A percentile compares a stretch with the other conserved stretches of the same genome.
These are phyloP conservation scores for Picochlorum sp. DNA, from an alignment of 139 green algal genomes.

Conservation along the genomic window DNA sequence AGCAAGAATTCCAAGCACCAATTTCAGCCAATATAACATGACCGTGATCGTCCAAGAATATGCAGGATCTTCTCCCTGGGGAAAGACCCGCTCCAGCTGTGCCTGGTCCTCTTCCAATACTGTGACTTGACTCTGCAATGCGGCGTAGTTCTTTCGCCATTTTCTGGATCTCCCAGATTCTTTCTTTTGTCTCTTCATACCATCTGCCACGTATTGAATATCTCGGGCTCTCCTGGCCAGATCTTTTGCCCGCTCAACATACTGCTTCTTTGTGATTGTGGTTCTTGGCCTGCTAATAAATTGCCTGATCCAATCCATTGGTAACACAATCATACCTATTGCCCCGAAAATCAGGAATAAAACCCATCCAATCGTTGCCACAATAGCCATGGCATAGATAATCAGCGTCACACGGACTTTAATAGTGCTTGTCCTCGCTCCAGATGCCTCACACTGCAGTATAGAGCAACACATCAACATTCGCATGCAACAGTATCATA, in stretches of 20 bases:
- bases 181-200: constrained; percentile 61
- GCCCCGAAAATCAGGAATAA: constrained; percentile 92
- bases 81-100: constrained; percentile 74
- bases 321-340: constrained; percentile 77
- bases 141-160: constrained; percentile 64
- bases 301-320: constrained; percentile 73
- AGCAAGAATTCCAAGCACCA: constrained; percentile 59
- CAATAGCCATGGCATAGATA: constrained; percentile 85
- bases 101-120: constrained; percentile 84
- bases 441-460: background rate
- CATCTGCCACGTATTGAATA: constrained; percentile 43
- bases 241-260: constrained; percentile 66
- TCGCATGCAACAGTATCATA: too few relatives aligned
- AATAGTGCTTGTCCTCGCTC: constrained; percentile 34
- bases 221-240: constrained; percentile 64
- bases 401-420: constrained; percentile 64
- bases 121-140: constrained; percentile 67
- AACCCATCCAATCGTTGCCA: constrained; percentile 79
- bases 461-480: background rate
- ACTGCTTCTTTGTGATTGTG: constrained; percentile 78
- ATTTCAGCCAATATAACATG: constrained; percentile 69
- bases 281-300: constrained; percentile 65
- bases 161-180: constrained; percentile 40
- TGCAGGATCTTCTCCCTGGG: constrained; percentile 76
- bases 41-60: constrained; percentile 69